Evolutionary conservation across 257 asterid species (phyloP).

Genomic region (Solanum ossicruentum): DNA sequence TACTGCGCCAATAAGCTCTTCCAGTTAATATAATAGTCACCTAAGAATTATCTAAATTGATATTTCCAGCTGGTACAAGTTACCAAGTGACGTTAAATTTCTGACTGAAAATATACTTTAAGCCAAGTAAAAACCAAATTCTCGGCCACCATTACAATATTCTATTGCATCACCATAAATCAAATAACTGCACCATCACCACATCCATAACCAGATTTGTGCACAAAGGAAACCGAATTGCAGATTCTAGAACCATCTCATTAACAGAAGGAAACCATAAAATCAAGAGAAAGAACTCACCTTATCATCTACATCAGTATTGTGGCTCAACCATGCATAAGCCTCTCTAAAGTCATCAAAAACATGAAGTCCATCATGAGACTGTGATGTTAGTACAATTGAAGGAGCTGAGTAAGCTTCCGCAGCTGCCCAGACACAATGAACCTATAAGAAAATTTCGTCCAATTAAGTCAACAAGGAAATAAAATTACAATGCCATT

Average conservation of each 20-base stretch:
- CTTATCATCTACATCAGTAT: conserved; percentile 96
- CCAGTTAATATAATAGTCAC: background rate
- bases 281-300: conserved; percentile 23
- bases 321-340: conserved; percentile 95
- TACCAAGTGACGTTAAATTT: background rate
- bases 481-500: background rate
- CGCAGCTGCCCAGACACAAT: conserved; percentile 99
- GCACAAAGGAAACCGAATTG: background rate
- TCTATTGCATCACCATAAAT: background rate
- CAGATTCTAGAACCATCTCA: background rate
- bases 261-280: background rate
- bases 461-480: conserved; percentile 5
- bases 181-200: background rate
- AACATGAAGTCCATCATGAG: conserved; percentile 87
- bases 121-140: background rate
- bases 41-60: background rate
- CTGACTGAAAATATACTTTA: background rate
- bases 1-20: background rate
- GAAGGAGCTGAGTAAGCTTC: conserved; percentile 99
- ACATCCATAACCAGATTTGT: background rate
- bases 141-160: background rate
- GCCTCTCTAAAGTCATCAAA: conserved; percentile 99
- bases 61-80: background rate
- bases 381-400: conserved; percentile 77
- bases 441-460: conserved; percentile 42